A percentile compares a stretch with the other conserved stretches of the same genome.
Conservation (phyloP, 164 flowering plant genomes). For the Magnolia changhungtana region DNA sequence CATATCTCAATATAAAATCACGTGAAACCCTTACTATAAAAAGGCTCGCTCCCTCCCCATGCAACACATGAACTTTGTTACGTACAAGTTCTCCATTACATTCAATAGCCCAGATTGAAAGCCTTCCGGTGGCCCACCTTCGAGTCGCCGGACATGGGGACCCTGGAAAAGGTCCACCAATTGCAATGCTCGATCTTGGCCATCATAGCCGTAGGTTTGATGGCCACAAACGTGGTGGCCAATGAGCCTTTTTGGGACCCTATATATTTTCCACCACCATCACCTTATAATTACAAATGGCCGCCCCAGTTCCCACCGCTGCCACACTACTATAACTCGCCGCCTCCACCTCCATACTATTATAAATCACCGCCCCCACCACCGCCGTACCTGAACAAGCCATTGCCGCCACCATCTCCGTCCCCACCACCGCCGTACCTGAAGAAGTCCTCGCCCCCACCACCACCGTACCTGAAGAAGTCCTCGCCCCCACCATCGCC, state of each 20-base stretch:
- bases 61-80: no score
- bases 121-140: background rate
- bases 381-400: background rate
- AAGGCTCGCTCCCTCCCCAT: background rate
- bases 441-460: background rate
- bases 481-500: background rate
- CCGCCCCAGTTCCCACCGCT: constrained; percentile 6
- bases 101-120: background rate
- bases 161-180: background rate
- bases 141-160: background rate
- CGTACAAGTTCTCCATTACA: background rate
- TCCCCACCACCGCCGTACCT: background rate
- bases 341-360: background rate
- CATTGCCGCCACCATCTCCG: background rate
- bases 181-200: background rate
- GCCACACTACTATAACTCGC: background rate
- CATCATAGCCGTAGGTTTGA: background rate
- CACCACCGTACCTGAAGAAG: background rate
- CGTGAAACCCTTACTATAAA: background rate
- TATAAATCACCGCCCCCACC: background rate
- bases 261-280: background rate
- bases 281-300: background rate
- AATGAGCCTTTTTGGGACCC: background rate
- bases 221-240: background rate
- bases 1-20: background rate